Conservation (phyloP, 768 basidiomycete genomes). For the Neoboletus magnificus region DNA sequence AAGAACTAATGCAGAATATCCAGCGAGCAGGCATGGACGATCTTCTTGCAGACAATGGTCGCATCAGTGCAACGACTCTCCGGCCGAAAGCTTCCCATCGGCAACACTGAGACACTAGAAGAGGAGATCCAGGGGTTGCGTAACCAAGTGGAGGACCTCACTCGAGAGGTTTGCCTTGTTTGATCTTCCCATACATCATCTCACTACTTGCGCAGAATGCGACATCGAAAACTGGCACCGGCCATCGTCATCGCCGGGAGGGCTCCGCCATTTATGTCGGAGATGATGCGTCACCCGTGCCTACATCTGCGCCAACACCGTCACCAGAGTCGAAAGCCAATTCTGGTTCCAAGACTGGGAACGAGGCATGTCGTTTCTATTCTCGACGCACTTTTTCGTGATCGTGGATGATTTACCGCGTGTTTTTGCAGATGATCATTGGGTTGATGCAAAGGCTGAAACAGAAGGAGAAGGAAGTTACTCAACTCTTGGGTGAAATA, state of each 20-base stretch:
- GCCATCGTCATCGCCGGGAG: conserved; percentile 10
- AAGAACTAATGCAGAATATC: conserved; percentile 16
- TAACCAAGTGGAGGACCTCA: conserved; percentile 58
- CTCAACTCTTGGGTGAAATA: conserved; percentile 69
- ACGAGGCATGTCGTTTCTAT: conserved; percentile 45
- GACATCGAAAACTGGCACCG: background rate
- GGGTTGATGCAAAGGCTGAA: conserved; percentile 78
- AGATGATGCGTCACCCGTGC: background rate
- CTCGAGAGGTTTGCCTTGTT: conserved; percentile 52
- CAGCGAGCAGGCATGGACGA: conserved; percentile 65
- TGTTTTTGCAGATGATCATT: conserved; percentile 48
- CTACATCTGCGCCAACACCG: conserved; percentile 14
- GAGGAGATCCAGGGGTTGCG: conserved; percentile 62
- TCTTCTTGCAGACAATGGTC: conserved; percentile 58
- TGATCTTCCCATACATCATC: background rate
- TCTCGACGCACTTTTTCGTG: background rate
- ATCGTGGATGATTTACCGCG: background rate
- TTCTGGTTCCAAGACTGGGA: conserved; percentile 45
- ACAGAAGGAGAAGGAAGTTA: conserved; percentile 82
- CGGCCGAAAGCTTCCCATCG: conserved; percentile 58
- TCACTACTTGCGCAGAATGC: conserved; percentile 9
- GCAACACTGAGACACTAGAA: conserved; percentile 41
- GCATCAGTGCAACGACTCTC: conserved; percentile 64
- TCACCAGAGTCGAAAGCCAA: conserved; percentile 34
- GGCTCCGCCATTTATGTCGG: conserved; percentile 18